Percentiles rank a stretch among this genome's conserved stretches.
Conservation (phyloP, 495 filamentous ascomycete species). For the Penicillium samsonianum region DNA sequence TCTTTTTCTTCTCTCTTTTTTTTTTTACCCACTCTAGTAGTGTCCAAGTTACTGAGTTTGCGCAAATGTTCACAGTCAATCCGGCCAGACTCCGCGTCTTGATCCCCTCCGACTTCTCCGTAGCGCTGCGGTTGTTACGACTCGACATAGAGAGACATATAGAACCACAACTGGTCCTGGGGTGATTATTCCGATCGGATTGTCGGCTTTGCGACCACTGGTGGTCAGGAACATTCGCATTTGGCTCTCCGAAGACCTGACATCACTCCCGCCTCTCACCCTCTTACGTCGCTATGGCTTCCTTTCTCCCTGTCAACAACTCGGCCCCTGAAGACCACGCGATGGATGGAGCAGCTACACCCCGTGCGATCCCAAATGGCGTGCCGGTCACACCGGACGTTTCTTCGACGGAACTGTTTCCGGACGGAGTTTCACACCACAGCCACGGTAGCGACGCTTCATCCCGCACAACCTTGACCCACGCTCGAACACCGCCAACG, state of each 20-base stretch:
- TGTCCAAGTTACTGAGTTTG: constrained; percentile 9
- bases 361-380: constrained; percentile 53
- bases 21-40: constrained; percentile 3
- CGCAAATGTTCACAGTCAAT: constrained; percentile 30
- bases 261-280: constrained; percentile 45
- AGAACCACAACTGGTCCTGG: constrained; percentile 21
- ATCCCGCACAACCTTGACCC: constrained; percentile 16
- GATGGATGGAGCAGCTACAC: constrained; percentile 60
- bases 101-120: constrained; percentile 21
- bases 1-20: constrained; percentile 13
- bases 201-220: constrained; percentile 29
- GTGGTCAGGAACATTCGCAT: constrained; percentile 19
- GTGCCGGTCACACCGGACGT: constrained; percentile 38
- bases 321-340: constrained; percentile 56
- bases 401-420: constrained; percentile 26
- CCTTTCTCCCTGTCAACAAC: constrained; percentile 79
- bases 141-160: constrained; percentile 17
- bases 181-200: constrained; percentile 25
- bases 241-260: constrained; percentile 35
- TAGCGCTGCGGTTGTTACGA: constrained; percentile 24
- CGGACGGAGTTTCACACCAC: constrained; percentile 17
- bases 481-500: constrained; percentile 38
- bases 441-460: constrained; percentile 17
- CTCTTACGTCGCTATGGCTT: constrained; percentile 48
- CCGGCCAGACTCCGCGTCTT: constrained; percentile 27